Evolutionary conservation across 2,329 filamentous ascomycete species (phyloP).

Genomic region (Diaporthe humulicola): DNA sequence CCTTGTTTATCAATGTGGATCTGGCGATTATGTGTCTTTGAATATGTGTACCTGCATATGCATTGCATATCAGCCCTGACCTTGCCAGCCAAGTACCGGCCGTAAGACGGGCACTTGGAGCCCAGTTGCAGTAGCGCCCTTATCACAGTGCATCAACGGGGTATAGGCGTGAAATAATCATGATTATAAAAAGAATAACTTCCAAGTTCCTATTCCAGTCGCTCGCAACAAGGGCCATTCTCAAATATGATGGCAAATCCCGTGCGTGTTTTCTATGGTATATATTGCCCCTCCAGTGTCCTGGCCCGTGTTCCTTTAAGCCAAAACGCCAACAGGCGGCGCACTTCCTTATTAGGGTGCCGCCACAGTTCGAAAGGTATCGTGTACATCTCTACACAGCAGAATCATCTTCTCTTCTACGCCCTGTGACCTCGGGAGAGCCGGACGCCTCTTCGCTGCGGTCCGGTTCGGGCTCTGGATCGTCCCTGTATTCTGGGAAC

Average conservation of each 20-base stretch:
- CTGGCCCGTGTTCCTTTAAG: constrained; percentile 26
- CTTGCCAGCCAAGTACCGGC: neutral
- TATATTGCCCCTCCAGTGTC: constrained; percentile 32
- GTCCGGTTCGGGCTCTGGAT: constrained; percentile 28
- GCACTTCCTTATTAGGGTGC: constrained; percentile 12
- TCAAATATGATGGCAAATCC: neutral
- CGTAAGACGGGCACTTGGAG: neutral
- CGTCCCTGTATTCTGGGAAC: constrained; percentile 41
- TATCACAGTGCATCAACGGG: neutral
- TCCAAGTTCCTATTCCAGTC: constrained; percentile 15
- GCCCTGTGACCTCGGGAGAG: constrained; percentile 30
- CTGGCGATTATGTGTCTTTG: neutral
- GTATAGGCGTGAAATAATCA: neutral
- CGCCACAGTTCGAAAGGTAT: constrained; percentile 20
- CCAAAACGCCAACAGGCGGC: constrained; percentile 30
- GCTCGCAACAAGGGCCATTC: constrained; percentile 28
- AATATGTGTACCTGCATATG: neutral
- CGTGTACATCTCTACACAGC: constrained; percentile 37
- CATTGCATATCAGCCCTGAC: neutral
- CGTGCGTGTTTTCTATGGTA: constrained; percentile 36
- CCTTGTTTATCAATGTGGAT: neutral
- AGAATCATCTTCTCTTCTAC: constrained; percentile 37
- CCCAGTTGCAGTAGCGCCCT: neutral
- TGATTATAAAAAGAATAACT: constrained; percentile 30
- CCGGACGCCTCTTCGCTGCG: neutral